A percentile compares a stretch with the other conserved stretches of the same genome.
phyloP scores from a whole-genome alignment of 805 yeast species.

The Saccharomyces jurei region DNA sequence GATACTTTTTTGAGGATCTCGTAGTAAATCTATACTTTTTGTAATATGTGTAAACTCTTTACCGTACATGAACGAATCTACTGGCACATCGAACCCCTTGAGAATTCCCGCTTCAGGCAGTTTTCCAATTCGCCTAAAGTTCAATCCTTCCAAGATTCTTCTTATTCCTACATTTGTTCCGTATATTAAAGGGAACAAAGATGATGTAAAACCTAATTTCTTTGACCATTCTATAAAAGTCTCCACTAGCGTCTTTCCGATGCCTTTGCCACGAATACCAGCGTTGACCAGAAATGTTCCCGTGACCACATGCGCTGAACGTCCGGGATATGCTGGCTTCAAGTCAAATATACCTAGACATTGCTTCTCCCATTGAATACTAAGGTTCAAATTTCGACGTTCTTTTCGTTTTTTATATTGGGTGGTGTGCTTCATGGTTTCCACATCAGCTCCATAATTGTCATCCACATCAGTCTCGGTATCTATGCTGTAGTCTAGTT shows the following conservation, averaged over 20 bases:
- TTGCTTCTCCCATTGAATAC: slow-evolving; percentile 81
- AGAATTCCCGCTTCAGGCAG: slow-evolving; percentile 82
- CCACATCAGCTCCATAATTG: slow-evolving; percentile 15
- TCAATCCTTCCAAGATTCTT: slow-evolving; percentile 64
- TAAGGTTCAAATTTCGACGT: slow-evolving; percentile 21
- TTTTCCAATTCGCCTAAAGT: slow-evolving; percentile 71
- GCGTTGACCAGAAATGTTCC: slow-evolving; percentile 86
- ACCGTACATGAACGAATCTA: slow-evolving; percentile 82
- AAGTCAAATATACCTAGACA: slow-evolving; percentile 83
- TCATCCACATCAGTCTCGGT: slow-evolving; percentile 14
- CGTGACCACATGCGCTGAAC: slow-evolving; percentile 88
- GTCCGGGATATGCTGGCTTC: slow-evolving; percentile 85
- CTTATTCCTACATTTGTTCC: slow-evolving; percentile 83
- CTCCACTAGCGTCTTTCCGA: slow-evolving; percentile 78
- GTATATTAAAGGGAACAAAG: slow-evolving; percentile 77
- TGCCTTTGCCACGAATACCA: slow-evolving; percentile 85
- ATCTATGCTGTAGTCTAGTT: slow-evolving; percentile 33
- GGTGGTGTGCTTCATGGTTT: slow-evolving; percentile 19
- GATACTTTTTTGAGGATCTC: slow-evolving; percentile 21
- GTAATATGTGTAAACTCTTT: slow-evolving; percentile 54
- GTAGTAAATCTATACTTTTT: slow-evolving; percentile 24
- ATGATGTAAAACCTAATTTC: slow-evolving; percentile 74
- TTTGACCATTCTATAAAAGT: slow-evolving; percentile 90
- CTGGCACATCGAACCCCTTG: slow-evolving; percentile 76
- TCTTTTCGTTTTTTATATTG: slow-evolving; percentile 24